A percentile compares a stretch with the other conserved stretches of the same genome.
Conservation (phyloP, 2,329 filamentous ascomycete species). For the Zelopaecilomyces penicillatus region DNA sequence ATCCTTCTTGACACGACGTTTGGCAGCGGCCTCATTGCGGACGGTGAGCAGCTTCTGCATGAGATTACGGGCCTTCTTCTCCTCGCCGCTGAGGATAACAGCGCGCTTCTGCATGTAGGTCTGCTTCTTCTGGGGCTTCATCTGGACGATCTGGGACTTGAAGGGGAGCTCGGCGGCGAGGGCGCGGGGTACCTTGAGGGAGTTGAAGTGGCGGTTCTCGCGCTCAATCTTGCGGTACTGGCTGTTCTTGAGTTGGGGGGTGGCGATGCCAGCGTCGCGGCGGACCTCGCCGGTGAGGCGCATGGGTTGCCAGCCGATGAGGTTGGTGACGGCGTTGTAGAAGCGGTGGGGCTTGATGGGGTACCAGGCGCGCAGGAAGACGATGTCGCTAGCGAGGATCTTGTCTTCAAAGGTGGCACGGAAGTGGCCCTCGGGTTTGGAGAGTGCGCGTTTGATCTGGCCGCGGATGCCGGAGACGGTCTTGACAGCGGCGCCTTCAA, state of each 20-base stretch:
- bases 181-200: slow-evolving; percentile 66
- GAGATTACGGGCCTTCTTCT: slow-evolving; percentile 78
- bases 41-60: slow-evolving; percentile 91
- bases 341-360: slow-evolving; percentile 90
- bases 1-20: slow-evolving; percentile 78
- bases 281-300: slow-evolving; percentile 88
- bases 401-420: slow-evolving; percentile 98
- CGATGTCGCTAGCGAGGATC: slow-evolving; percentile 90
- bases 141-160: slow-evolving; percentile 80
- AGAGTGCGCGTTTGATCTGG: slow-evolving; percentile 92
- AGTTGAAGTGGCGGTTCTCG: slow-evolving; percentile 66
- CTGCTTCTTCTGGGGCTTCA: slow-evolving; percentile 67
- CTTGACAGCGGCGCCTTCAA: slow-evolving; percentile 90
- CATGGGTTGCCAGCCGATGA: slow-evolving; percentile 91
- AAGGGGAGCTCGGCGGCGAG: slow-evolving; percentile 80
- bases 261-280: slow-evolving; percentile 62
- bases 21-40: slow-evolving; percentile 81
- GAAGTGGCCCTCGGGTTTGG: slow-evolving; percentile 91
- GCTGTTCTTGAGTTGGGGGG: slow-evolving; percentile 75
- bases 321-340: slow-evolving; percentile 93
- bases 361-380: slow-evolving; percentile 95
- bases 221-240: slow-evolving; percentile 68
- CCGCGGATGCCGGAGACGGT: slow-evolving; percentile 93
- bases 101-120: slow-evolving; percentile 96
- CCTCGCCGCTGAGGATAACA: slow-evolving; percentile 76